Base-by-base conservation (phyloP, 2,329 filamentous ascomycete species). In the Cercospora sesami region DNA sequence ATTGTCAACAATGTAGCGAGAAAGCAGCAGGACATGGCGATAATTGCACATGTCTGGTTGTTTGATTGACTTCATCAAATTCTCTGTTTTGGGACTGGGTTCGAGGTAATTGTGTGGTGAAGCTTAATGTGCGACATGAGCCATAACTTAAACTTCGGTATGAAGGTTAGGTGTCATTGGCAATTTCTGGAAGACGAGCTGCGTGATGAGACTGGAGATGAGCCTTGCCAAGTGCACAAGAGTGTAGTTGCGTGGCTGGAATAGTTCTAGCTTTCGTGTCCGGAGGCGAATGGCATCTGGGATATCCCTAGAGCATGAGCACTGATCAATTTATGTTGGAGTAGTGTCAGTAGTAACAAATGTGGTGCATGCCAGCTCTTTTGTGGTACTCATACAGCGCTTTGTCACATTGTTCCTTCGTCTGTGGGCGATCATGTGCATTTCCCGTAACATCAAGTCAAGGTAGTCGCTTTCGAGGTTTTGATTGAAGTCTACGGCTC, bases 391-490 rank as follows among this genome's bases (percentile, higher is more conserved):
- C 23, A 28, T 55, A 59, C 31, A 59, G 12, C 14, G 55, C 55
- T 59, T 59, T 36, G 28, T 33, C 55, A 59, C 55, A 59, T 36
- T 36, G 6, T 59, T 36, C 55, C 55, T 33, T 59, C 30, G 30
- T 59, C 55, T 59, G 61, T 42, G 26, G 23, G 48, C 12, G 12
- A 55, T 63, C 23, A 30, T 58, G 62, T 58, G 62, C 62, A 64
- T 59, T 30, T 57, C 53, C 62, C 62, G 33, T 64, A 45, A 64
- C 62, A 64, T 58, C 33, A 58, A 36, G 51, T 64, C 45, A 64
- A 58, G 48, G 62, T 64, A 64, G 62, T 64, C 62, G 62, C 62
- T 64, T 64, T 63, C 48, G 62, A 64, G 48, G 62, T 58, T 64
- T 64, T 36, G 62, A 64, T 64, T 64, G 62, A 64, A 64, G 62